Conservation (phyloP, 176 grass and related monocot genomes). For the Oryza coarctata region DNA sequence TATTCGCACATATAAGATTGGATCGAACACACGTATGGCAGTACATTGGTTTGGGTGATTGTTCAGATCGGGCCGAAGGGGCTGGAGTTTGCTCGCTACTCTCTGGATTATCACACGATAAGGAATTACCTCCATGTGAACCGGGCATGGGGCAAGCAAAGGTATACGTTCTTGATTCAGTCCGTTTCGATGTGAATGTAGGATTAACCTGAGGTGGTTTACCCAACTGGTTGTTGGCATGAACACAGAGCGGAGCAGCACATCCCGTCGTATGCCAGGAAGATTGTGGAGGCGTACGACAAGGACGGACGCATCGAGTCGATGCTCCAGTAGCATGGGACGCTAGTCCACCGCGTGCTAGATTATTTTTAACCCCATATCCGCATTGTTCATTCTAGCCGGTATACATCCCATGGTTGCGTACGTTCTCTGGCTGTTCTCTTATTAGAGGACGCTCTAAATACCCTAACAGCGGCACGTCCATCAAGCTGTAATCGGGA, state of each 20-base stretch:
- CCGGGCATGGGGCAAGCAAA: constrained; percentile 75
- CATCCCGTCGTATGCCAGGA: constrained; percentile 81
- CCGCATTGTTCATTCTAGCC: no score
- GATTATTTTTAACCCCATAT: no score
- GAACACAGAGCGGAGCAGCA: constrained; percentile 71
- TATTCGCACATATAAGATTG: background rate
- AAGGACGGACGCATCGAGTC: constrained; percentile 52
- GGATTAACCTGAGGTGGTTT: background rate
- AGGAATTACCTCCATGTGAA: constrained; percentile 89
- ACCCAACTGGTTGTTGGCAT: background rate
- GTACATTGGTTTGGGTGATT: background rate
- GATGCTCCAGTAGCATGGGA: constrained; percentile 39
- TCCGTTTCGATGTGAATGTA: background rate
- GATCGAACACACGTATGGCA: background rate
- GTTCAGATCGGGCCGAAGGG: constrained; percentile 88
- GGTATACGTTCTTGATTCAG: constrained; percentile 22
- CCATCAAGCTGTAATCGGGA: no score
- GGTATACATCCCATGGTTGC: no score
- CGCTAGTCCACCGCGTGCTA: no score
- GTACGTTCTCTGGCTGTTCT: no score
- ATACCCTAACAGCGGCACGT: no score
- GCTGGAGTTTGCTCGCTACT: constrained; percentile 96
- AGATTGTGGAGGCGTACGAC: constrained; percentile 81
- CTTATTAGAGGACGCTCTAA: no score
- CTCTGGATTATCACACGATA: constrained; percentile 90